Evolutionary conservation across 192 early-diverging fungal species (phyloP).

Genomic region (Backusella psychrophila): DNA sequence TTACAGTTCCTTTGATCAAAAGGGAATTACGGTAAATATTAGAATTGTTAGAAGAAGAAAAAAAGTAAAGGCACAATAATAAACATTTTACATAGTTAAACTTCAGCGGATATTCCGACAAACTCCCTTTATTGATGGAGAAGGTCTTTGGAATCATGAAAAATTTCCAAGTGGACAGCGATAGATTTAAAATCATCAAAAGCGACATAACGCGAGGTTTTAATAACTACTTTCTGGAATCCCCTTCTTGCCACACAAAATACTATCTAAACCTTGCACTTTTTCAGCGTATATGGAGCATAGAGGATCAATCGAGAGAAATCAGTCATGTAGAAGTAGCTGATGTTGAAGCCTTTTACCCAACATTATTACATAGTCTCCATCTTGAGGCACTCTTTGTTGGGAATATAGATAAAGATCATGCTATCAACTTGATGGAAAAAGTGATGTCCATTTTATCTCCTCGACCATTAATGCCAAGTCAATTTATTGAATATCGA

Average conservation of each 20-base stretch:
- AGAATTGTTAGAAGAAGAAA: constrained; percentile 43
- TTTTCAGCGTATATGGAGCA: constrained; percentile 69
- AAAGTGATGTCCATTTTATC: constrained; percentile 50
- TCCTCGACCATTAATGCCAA: constrained; percentile 50
- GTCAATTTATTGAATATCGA: constrained; percentile 36
- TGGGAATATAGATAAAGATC: constrained; percentile 65
- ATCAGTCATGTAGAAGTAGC: constrained; percentile 57
- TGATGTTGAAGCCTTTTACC: constrained; percentile 64
- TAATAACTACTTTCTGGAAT: constrained; percentile 63
- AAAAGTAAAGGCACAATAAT: constrained; percentile 59
- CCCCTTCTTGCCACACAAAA: constrained; percentile 65
- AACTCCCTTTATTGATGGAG: constrained; percentile 62
- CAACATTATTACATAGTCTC: constrained; percentile 56
- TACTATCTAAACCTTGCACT: constrained; percentile 62
- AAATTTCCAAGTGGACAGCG: constrained; percentile 49
- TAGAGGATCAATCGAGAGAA: constrained; percentile 64
- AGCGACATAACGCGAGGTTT: constrained; percentile 60
- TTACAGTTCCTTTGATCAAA: constrained; percentile 43
- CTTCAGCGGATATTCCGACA: constrained; percentile 82
- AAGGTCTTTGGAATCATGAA: constrained; percentile 63
- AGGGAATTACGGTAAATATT: constrained; percentile 53
- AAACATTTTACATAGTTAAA: constrained; percentile 41
- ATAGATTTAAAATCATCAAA: constrained; percentile 68
- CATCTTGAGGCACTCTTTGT: constrained; percentile 75
- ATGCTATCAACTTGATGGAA: constrained; percentile 51